Percentiles rank a stretch among this genome's conserved stretches.
Evolutionary conservation across 352 stramenopile species (phyloP).

Genomic region (Globisporangium iwayamae): DNA sequence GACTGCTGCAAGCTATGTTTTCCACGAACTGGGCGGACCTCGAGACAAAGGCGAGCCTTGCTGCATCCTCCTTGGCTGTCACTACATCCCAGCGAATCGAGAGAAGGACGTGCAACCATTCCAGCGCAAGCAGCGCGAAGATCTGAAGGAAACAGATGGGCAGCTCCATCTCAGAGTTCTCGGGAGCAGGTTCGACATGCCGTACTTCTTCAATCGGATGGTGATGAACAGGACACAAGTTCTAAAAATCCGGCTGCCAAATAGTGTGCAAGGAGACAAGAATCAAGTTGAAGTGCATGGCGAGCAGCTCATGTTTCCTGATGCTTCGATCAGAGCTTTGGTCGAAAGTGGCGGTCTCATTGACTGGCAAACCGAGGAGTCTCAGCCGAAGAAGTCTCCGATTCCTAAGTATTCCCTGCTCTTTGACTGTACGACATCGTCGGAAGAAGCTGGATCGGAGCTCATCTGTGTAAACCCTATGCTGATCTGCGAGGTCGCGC

Average conservation of each 20-base stretch:
- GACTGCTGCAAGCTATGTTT: conserved; percentile 28
- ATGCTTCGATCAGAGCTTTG: background rate
- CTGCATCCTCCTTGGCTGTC: conserved; percentile 33
- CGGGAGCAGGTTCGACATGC: conserved; percentile 20
- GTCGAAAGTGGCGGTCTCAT: conserved; percentile 12
- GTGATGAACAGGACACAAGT: conserved; percentile 16
- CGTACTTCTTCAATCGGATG: conserved; percentile 17
- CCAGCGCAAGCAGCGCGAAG: conserved; percentile 6
- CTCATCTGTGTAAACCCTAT: conserved; percentile 23
- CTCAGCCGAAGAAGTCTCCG: background rate
- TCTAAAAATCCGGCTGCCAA: conserved; percentile 14
- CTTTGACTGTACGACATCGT: conserved; percentile 7
- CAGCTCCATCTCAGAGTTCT: conserved; percentile 36
- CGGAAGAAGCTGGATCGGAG: background rate
- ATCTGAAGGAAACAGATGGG: conserved; percentile 10
- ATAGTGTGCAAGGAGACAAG: conserved; percentile 6
- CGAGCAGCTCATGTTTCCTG: conserved; percentile 2
- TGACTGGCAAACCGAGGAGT: conserved; percentile 6
- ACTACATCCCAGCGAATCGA: conserved; percentile 32
- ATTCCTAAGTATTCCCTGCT: conserved; percentile 3
- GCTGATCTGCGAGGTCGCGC: conserved; percentile 24
- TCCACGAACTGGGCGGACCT: conserved; percentile 19
- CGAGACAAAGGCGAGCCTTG: conserved; percentile 9
- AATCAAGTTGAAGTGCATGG: background rate
- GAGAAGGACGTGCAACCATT: conserved; percentile 14